Percentiles rank a stretch among this genome's conserved stretches.
phyloP scores from a whole-genome alignment of 768 basidiomycete genomes.

The Solioccasus polychromus region DNA sequence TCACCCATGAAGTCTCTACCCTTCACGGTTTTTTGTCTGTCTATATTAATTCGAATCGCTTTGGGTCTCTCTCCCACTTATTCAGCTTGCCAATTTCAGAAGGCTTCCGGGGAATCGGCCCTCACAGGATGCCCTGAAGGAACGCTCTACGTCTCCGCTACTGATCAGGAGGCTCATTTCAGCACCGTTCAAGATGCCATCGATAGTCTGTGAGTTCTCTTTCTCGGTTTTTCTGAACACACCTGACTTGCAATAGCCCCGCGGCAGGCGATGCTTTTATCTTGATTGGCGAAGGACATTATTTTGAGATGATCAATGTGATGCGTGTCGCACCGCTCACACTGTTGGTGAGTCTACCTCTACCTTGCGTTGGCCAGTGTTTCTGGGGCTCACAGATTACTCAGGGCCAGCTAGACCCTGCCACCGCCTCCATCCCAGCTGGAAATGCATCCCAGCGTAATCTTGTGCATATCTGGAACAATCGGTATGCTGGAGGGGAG shows the following conservation, averaged over 20 bases:
- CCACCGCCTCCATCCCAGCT: constrained; percentile 36
- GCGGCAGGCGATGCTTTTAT: constrained; percentile 41
- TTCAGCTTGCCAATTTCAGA: constrained; percentile 50
- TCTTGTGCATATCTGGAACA: constrained; percentile 54
- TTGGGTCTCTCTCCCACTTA: constrained; percentile 45
- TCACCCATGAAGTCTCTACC: no score
- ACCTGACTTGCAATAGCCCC: constrained; percentile 34
- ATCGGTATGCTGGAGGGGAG: constrained; percentile 38
- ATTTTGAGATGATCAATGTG: constrained; percentile 58
- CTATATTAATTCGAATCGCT: neutral
- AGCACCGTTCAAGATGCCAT: constrained; percentile 54
- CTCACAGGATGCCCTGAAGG: constrained; percentile 53
- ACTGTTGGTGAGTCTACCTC: constrained; percentile 42
- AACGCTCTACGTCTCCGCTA: constrained; percentile 57
- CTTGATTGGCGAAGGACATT: constrained; percentile 56
- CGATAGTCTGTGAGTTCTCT: constrained; percentile 46
- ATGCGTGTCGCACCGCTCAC: constrained; percentile 53
- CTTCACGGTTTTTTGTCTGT: constrained; percentile 8
- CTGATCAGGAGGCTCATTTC: constrained; percentile 45
- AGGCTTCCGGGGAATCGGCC: constrained; percentile 40
- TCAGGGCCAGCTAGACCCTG: constrained; percentile 49
- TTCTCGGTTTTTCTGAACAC: neutral
- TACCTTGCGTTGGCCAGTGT: neutral
- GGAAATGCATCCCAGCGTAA: constrained; percentile 45
- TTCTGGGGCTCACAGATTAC: constrained; percentile 1